Evolutionary conservation across 2,329 filamentous ascomycete species (phyloP), one percentile per base, ranked within the genome.

Genomic region (Verticillium longisporum): DNA sequence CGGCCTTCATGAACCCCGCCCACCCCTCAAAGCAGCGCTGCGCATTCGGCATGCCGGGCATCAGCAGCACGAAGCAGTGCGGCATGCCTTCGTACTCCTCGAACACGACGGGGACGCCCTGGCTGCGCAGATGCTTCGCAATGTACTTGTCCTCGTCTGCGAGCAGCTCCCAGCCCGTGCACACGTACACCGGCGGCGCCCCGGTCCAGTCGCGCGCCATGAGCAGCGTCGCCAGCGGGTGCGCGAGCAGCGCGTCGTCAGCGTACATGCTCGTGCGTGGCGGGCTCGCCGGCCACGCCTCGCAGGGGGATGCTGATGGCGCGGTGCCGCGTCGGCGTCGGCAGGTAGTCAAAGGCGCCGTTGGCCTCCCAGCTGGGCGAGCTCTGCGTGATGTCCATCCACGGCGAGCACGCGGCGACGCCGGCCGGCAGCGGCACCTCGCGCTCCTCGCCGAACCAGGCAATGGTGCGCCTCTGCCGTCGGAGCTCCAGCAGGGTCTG

Each of bases 1-100:
- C 75, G 1, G 71, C 78, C 18, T 65, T 74, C 31, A 87, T 80
- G 64, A 91, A 92, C 1, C 70, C 72, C 0, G 82, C 74, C 82
- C 86, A 85, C 3, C 76, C 74, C 14, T 78, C 71, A 61, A 85
- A 81, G 67, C 85, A 89, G 56, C 81, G 77, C 65, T 69, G 74
- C 2, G 81, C 74, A 34, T 74, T 78, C 1, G 77, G 69, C 2
- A 80, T 70, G 4, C 74, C 72, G 1, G 78, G 72, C 60, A 91
- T 73, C 1, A 90, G 64, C 64, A 86, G 68, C 0, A 82, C 84
- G 69, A 91, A 94, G 66, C 84, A 86, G 73, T 93, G 90, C 60
- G 91, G 89, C 90, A 94, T 94, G 3, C 85, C 88, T 71, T 92
- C 87, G 70, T 87, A 95, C 73, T 91, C 84, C 70, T 90, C 85